These are phyloP conservation scores for Yarrowia porcina DNA, from an alignment of 805 yeast genomes.

Conservation along the genomic window DNA sequence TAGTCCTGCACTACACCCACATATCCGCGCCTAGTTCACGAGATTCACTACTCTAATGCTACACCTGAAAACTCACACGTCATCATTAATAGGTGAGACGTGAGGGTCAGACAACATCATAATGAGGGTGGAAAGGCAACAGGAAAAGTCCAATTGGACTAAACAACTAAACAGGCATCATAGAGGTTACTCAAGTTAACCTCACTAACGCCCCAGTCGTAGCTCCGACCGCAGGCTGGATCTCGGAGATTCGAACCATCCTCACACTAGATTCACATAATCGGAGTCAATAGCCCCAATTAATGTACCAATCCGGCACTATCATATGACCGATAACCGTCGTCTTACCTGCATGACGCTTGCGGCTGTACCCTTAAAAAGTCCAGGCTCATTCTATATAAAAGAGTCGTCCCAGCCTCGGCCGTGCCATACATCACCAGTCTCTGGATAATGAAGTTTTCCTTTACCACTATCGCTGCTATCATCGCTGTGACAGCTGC, in stretches of 20 bases:
- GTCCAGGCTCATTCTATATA: not conserved
- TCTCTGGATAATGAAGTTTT: not conserved
- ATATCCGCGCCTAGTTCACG: not conserved
- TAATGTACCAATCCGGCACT: not conserved
- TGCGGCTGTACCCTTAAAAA: not conserved
- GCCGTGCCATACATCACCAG: not conserved
- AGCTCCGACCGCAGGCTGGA: not conserved
- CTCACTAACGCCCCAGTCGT: not conserved
- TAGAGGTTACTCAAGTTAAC: too few species aligned
- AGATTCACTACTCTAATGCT: not conserved
- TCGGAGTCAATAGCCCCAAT: not conserved
- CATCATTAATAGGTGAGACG: too few species aligned
- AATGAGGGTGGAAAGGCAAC: too few species aligned
- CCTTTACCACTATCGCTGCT: not conserved
- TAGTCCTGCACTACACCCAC: constrained; percentile 4
- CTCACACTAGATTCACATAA: not conserved
- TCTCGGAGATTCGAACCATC: not conserved
- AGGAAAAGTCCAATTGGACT: too few species aligned
- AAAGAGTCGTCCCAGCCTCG: not conserved
- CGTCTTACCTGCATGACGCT: not conserved
- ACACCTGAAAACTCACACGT: too few species aligned
- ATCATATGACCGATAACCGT: not conserved
- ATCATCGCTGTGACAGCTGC: not conserved
- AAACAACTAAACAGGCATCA: too few species aligned
- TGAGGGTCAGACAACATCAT: too few species aligned